A percentile compares a stretch with the other conserved stretches of the same genome.
These are phyloP conservation scores for Eragrostis tef DNA, from an alignment of 202 grass and related monocot genomes.

Conservation along the genomic window DNA sequence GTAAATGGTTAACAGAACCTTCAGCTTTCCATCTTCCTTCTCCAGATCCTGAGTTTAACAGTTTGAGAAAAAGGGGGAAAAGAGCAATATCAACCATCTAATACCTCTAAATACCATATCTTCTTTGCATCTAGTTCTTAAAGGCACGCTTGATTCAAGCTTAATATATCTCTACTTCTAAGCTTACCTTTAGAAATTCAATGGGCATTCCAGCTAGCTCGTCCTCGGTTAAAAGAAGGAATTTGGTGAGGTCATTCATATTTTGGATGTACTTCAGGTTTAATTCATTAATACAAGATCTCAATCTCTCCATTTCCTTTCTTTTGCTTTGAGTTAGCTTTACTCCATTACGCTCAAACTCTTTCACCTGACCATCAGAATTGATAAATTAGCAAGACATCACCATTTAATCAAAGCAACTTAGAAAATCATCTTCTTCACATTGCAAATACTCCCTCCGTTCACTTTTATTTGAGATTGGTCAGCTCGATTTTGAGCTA, in stretches of 20 bases:
- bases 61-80: slow-evolving; percentile 19
- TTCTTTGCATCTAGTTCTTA: slow-evolving; percentile 20
- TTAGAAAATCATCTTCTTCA: not conserved
- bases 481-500: too few relatives aligned
- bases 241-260: slow-evolving; percentile 64
- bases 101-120: too few relatives aligned
- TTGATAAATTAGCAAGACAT: slow-evolving; percentile 46
- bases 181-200: slow-evolving; percentile 82
- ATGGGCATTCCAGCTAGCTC: slow-evolving; percentile 84
- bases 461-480: too few relatives aligned
- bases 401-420: slow-evolving; percentile 28
- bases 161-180: slow-evolving; percentile 11
- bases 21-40: slow-evolving; percentile 69
- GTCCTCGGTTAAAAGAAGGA: slow-evolving; percentile 69
- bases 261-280: slow-evolving; percentile 86
- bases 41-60: slow-evolving; percentile 76
- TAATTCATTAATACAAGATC: slow-evolving; percentile 70
- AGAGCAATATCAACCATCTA: slow-evolving; percentile 22
- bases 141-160: slow-evolving; percentile 14
- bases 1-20: slow-evolving; percentile 70
- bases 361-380: slow-evolving; percentile 82
- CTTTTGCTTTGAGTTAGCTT: slow-evolving; percentile 73
- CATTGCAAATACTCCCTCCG: not conserved
- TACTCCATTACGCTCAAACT: slow-evolving; percentile 84
- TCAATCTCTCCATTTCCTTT: slow-evolving; percentile 83